Base-by-base conservation (phyloP, 345 rosid species). In the Acer negundo region DNA sequence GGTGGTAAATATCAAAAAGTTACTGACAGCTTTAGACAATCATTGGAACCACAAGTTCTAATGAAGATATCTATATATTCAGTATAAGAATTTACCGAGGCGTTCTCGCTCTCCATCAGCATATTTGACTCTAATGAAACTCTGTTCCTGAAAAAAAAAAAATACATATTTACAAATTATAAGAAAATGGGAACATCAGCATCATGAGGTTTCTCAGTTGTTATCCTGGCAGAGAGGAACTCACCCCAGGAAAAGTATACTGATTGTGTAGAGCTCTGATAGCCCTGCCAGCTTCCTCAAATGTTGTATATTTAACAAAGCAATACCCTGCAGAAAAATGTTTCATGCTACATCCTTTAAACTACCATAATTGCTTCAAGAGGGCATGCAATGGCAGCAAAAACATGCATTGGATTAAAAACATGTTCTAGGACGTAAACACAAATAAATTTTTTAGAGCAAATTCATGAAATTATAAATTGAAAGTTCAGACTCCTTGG, bases 31-130 rank as follows among this genome's bases (percentile, higher is more conserved):
- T 20, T 62, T 9, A 62, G 23, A 68, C 61, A 24, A 15, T 16
- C 28, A 23, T 38, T 67, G 23, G 67, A 1, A 5, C 2, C 2
- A n/a, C 17, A 31, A 38, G 3, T 75, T 56, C 53, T 67, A 20
- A 35, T 8, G 3, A 22, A 15, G 51, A 22, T 55, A 40, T 9
- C 9, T 0, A 0, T 47, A 23, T 53, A 63, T 76, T 70, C 19
- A 10, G 28, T 65, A 61, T 11, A 49, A 31, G n/a, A 64, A 76
- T 84, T 83, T 78, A 85, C 90, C 90, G 70, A 72, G 44, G 75
- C 92, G 87, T 66, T 93, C 98, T 59, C 90, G 89, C 74, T 92
- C 92, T 26, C 87, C 89, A 77, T 82, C 97, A 59, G 98, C 95
- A 86, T 68, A 89, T 83, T 93, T 87, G 70, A 95, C 95, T 84